Evolutionary conservation across 2,329 filamentous ascomycete species (phyloP).

Genomic region (Penicillium janthinellum): DNA sequence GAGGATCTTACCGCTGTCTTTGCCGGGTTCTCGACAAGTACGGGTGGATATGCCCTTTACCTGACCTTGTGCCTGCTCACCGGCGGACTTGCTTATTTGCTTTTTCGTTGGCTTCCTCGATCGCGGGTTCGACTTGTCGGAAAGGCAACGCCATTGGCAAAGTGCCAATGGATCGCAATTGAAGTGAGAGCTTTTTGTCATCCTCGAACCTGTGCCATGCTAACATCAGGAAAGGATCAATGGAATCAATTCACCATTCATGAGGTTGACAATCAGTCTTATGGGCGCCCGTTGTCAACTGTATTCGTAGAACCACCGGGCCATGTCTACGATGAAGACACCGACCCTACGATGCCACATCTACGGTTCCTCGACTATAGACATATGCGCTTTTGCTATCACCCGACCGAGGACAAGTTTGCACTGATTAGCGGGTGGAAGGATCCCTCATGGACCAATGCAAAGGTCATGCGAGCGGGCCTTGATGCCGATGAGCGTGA

Average conservation of each 20-base stretch:
- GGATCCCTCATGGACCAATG: conserved; percentile 83
- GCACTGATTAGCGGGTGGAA: conserved; percentile 88
- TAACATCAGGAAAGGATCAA: conserved; percentile 67
- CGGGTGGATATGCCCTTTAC: conserved; percentile 69
- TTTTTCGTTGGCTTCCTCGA: conserved; percentile 86
- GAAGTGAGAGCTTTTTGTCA: conserved; percentile 58
- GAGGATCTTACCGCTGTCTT: conserved; percentile 94
- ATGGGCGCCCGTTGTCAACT: conserved; percentile 65
- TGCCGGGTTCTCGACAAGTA: conserved; percentile 83
- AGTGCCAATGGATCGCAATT: conserved; percentile 88
- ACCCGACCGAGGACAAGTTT: conserved; percentile 87
- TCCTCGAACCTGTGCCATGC: conserved; percentile 12
- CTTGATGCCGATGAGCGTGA: conserved; percentile 88
- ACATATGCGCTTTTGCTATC: conserved; percentile 90
- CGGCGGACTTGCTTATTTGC: conserved; percentile 75
- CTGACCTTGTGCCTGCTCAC: conserved; percentile 70
- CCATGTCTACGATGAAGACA: conserved; percentile 64
- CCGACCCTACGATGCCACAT: conserved; percentile 73
- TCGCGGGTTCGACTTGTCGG: conserved; percentile 82
- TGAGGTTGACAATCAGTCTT: conserved; percentile 61
- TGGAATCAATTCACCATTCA: conserved; percentile 91
- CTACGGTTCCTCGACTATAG: conserved; percentile 85
- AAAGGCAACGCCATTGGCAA: conserved; percentile 65
- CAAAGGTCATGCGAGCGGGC: conserved; percentile 72
- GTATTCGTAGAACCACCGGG: conserved; percentile 57